Evolutionary conservation across 192 early-diverging fungal species (phyloP).

Genomic region (Dispira parvispora): DNA sequence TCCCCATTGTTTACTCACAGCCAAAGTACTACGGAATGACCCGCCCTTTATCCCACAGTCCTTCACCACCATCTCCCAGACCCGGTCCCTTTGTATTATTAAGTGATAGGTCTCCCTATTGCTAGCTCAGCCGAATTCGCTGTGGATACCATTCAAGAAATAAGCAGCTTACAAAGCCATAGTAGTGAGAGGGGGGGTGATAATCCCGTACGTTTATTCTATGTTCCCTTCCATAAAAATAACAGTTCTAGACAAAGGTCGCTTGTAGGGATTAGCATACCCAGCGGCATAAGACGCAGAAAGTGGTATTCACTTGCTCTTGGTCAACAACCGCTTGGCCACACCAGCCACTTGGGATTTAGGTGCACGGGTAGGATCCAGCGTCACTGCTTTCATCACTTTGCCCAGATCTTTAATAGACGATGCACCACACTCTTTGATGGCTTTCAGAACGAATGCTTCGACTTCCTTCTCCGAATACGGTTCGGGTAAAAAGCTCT

Average conservation of each 20-base stretch:
- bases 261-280: not conserved
- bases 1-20: no score
- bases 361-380: constrained; percentile 52
- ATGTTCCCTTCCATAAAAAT: not conserved
- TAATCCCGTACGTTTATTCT: not conserved
- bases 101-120: no score
- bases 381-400: constrained; percentile 65
- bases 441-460: constrained; percentile 30
- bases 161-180: not conserved
- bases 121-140: not conserved
- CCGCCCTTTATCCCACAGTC: no score
- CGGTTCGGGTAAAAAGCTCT: constrained; percentile 61
- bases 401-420: constrained; percentile 63
- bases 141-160: not conserved
- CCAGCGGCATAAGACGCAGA: not conserved
- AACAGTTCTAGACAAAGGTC: not conserved
- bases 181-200: not conserved
- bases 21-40: no score
- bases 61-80: no score
- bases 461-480: constrained; percentile 58
- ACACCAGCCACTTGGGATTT: constrained; percentile 58
- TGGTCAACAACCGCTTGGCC: constrained; percentile 49
- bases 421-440: constrained; percentile 33
- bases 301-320: not conserved
- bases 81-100: no score